Base-by-base conservation (phyloP, 208 protist species). In the Crithidia brevicula region DNA sequence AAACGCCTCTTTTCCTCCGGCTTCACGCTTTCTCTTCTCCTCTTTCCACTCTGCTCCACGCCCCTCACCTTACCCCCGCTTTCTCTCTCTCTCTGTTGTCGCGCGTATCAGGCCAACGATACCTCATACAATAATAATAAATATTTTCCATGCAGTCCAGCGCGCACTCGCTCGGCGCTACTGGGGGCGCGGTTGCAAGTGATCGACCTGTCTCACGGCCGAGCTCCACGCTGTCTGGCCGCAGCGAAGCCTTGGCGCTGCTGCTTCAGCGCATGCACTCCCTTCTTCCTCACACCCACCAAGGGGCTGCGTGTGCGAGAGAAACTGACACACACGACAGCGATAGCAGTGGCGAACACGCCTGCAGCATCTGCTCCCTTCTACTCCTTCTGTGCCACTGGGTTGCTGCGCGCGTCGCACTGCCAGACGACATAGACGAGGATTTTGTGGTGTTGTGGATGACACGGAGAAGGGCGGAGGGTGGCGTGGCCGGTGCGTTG, bases 361-460 rank as follows among this genome's bases (percentile, higher is more conserved):
- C 5, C 28, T 58, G 28, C n/a, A 8, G 16, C 2, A 11, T 60
- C 5, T 47, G 36, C 23, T n/a, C n/a, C 18, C 38, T 60, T 30
- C 9, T 18, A n/a, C 22, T 16, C 22, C 36, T 60, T 11, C 54
- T 60, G 4, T 60, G 54, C 23, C 38, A 33, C 54, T 60, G 33
- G 36, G 8, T 8, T 5, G 54, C 54, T 2, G 33, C 36, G 7
- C 54, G 54, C 7, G 36, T 47, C 36, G 54, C 38, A 20, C 10
- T 60, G 28, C 54, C 54, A 33, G 54, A 58, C 3, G 7, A 16
- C 8, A n/a, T 43, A 20, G 52, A n/a, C 6, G 52, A 45, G 33
- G 36, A 23, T 3, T 16, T 45, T 22, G 7, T 28, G 23, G 36
- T 60, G 38, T 7, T 1, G 23, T 47, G 36, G 54, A 60, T 22